phyloP scores from a whole-genome alignment of 208 protist genomes.

The Wallacemonas collosoma region DNA sequence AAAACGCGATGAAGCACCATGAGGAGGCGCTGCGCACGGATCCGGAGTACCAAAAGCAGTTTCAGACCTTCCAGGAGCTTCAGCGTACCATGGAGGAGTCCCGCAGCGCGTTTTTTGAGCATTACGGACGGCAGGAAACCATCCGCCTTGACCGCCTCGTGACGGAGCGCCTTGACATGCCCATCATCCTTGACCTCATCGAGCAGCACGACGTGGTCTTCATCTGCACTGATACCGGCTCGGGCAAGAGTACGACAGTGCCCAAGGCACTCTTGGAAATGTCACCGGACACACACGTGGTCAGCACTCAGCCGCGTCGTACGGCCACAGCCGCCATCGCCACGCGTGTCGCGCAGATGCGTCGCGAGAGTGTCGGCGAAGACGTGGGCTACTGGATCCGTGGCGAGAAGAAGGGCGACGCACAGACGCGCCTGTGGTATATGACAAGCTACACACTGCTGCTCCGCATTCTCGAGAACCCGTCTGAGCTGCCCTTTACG shows the following conservation, averaged over 20 bases:
- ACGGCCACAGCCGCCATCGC: slow-evolving; percentile 79
- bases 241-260: slow-evolving; percentile 84
- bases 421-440: slow-evolving; percentile 84
- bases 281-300: slow-evolving; percentile 42
- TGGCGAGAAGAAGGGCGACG: slow-evolving; percentile 76
- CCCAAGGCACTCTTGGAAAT: slow-evolving; percentile 83
- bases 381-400: slow-evolving; percentile 90
- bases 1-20: slow-evolving; percentile 47
- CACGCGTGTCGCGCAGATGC: slow-evolving; percentile 59
- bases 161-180: slow-evolving; percentile 81
- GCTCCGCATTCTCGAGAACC: slow-evolving; percentile 64
- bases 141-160: slow-evolving; percentile 42
- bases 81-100: slow-evolving; percentile 51
- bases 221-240: slow-evolving; percentile 87
- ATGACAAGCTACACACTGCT: slow-evolving; percentile 91
- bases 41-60: slow-evolving; percentile 72
- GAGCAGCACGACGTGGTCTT: slow-evolving; percentile 85
- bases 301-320: slow-evolving; percentile 77
- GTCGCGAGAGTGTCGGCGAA: slow-evolving; percentile 63
- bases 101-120: slow-evolving; percentile 50
- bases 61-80: slow-evolving; percentile 63
- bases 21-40: slow-evolving; percentile 70
- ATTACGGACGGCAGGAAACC: slow-evolving; percentile 55
- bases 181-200: slow-evolving; percentile 79
- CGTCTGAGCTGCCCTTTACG: slow-evolving; percentile 61